phyloP scores from a whole-genome alignment of 2,329 filamentous ascomycete species.

The Dothistroma pini region DNA sequence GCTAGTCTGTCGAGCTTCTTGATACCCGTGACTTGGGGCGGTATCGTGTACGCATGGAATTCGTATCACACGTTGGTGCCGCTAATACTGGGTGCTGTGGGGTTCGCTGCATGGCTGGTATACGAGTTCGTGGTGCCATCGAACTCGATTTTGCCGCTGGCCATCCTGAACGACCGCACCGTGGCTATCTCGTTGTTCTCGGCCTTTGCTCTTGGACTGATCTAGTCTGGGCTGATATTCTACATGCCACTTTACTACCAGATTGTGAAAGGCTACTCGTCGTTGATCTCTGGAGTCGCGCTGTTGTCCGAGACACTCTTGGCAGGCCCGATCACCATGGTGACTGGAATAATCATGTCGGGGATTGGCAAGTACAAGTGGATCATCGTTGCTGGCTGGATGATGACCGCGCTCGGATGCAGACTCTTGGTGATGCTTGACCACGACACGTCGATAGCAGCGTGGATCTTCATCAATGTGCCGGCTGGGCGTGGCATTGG shows the following conservation, averaged over 20 bases:
- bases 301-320: conserved; percentile 31
- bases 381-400: conserved; percentile 61
- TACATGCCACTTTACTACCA: conserved; percentile 8
- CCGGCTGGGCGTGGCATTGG: conserved; percentile 60
- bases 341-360: conserved; percentile 55
- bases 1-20: conserved; percentile 56
- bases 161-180: conserved; percentile 48
- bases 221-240: conserved; percentile 23
- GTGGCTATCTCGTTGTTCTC: conserved; percentile 26
- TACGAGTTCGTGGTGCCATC: conserved; percentile 50
- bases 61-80: conserved; percentile 62
- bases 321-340: conserved; percentile 48
- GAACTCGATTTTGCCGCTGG: conserved; percentile 48
- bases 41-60: conserved; percentile 62
- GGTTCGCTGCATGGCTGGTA: conserved; percentile 51
- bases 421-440: conserved; percentile 54
- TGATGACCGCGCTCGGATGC: conserved; percentile 54
- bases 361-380: conserved; percentile 58
- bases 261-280: conserved; percentile 22
- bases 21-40: conserved; percentile 62
- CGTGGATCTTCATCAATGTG: conserved; percentile 61
- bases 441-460: conserved; percentile 48
- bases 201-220: conserved; percentile 39
- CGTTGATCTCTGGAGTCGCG: conserved; percentile 40
- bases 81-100: conserved; percentile 52